Evolutionary conservation across 2,329 filamentous ascomycete genomes (phyloP), one percentile per base, ranked within the genome.

Genomic region (Didymella sp.): DNA sequence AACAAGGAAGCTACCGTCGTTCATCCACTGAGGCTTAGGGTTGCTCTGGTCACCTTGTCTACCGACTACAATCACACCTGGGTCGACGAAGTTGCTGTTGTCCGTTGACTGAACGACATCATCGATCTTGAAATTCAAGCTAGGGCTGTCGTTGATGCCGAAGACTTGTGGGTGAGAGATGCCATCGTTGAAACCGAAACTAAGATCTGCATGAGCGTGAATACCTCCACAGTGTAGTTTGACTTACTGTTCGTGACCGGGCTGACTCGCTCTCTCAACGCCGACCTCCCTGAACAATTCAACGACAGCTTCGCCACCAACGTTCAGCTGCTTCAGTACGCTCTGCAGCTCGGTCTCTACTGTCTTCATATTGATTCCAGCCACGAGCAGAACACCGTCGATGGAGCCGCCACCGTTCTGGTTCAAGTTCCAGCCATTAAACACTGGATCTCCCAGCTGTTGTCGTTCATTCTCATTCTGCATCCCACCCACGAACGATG

Each of bases 171-270:
- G 54, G 13, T 57, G 54, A 25, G 54, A 57, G 28, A 57, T 57
- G 7, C 54, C 54, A n/a, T 57, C 54, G 38, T 57, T 57, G 48
- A 57, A 57, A 0, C 54, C 54, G 25, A 57, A 57, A 27, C 54
- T 57, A n/a, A 12, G 24, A 15, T 15, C 1, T 12, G n/a, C 1
- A 15, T 57, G n/a, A 57, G 44, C 9, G 21, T 8, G 13, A 38
- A 11, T 21, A 28, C 9, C 8, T 13, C 1, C n/a, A 9, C 17
- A n/a, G n/a, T 2, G 15, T 22, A n/a, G 1, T n/a, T 17, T 8
- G 17, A 45, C 54, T 57, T 44, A 57, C 54, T 57, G 54, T 33
- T 57, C 54, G 25, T 57, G 54, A 15, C 48, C 48, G 7, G 48
- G 48, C 24, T 52, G 43, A 6, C 11, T 48, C 19, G 25, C 38